phyloP scores from a whole-genome alignment of 2,329 filamentous ascomycete species.

The Neurospora crassa region DNA sequence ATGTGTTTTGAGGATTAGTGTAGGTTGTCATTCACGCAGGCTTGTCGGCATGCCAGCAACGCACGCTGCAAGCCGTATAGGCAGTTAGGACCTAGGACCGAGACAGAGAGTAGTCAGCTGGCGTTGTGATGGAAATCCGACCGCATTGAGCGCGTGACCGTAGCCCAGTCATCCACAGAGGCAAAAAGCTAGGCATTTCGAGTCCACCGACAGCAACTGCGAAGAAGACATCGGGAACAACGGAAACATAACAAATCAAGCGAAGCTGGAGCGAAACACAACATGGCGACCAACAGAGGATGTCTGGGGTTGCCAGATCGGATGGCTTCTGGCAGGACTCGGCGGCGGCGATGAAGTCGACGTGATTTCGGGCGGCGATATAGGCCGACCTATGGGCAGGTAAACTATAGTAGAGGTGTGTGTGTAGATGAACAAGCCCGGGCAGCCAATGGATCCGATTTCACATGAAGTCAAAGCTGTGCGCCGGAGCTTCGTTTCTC shows the following conservation, averaged over 20 bases:
- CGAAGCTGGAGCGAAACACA: neutral
- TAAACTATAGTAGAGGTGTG: neutral
- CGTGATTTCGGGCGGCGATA: neutral
- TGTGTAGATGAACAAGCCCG: neutral
- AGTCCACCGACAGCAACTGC: neutral
- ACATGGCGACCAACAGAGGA: neutral
- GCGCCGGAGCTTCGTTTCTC: slow-evolving; percentile 1
- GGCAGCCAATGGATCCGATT: neutral
- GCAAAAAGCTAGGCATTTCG: neutral
- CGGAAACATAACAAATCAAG: neutral
- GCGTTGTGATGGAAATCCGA: neutral
- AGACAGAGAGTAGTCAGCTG: neutral
- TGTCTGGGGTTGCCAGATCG: neutral
- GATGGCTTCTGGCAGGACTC: neutral
- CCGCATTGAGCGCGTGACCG: neutral
- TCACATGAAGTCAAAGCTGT: neutral
- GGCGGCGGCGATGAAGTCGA: neutral
- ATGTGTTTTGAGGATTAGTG: neutral
- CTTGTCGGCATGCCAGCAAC: neutral
- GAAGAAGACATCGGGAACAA: neutral
- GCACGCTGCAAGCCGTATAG: neutral
- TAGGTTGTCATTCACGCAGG: neutral
- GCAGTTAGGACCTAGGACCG: neutral
- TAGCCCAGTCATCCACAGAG: neutral
- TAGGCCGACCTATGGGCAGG: neutral